Base-by-base conservation (phyloP, 257 asterid species). In the Fraxinus anomala region DNA sequence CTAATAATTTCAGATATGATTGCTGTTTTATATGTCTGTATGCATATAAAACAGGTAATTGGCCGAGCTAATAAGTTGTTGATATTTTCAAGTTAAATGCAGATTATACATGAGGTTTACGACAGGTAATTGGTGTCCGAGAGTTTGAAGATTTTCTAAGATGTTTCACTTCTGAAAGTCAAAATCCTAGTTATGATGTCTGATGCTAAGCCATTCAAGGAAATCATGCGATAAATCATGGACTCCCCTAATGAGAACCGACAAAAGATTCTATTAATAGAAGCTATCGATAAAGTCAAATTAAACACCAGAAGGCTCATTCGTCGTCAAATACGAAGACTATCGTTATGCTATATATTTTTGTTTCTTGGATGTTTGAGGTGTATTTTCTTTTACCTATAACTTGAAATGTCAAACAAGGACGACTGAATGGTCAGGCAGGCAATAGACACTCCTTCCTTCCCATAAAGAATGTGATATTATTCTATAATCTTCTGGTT, bases 81-180 rank as follows among this genome's bases (percentile, higher is more conserved):
- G 92, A 88, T 42, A 88, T 96, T 47, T 88, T 88, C 89, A 82
- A 83, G 79, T 73, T 73, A 39, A 81, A 89, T 86, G 93, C 96
- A 23, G 94, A 89, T 86, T 96, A 89, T 82, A 89, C 98, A 34
- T 89, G 89, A 78, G 98, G 98, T 24, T 81, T 96, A 75, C 84
- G 90, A 81, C 99, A 96, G 81, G 97, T 98, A 67, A 96, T 96
- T 75, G 98, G 99, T 72, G 99, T 93, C 19, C 83, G 94, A 24
- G 99, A 96, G 86, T 96, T 92, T 61, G 96, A 87, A 47, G 86
- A 86, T 80, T 89, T 90, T 84, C 82, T 95, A 7, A 85, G 72
- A 73, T 80, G 66, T 82, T 84, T 78, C 83, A 82, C 68, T 42
- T 40, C 78, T 51, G 88, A 86, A 75, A 7, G 63, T 72, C 83